Evolutionary conservation across 2,329 filamentous ascomycete genomes (phyloP), one percentile per base, ranked within the genome.

Genomic region (Ophiosphaerella korrae): DNA sequence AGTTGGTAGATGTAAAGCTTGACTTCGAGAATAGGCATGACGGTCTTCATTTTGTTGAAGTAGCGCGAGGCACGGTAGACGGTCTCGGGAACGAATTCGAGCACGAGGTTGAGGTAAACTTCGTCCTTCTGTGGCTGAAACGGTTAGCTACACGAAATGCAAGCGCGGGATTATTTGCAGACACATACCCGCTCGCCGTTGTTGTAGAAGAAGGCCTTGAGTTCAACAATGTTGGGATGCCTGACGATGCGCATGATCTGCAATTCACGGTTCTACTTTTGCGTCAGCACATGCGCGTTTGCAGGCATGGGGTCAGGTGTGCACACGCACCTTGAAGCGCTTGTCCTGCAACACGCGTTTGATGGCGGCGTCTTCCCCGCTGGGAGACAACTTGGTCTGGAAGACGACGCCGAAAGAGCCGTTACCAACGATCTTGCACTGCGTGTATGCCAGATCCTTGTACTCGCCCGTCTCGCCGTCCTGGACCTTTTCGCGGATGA

Each of bases 1-100:
- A 99, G 88, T 81, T 99, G 94, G 80, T 99, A 99, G 74, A 93
- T 99, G 82, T 97, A 99, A 57, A 99, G 88, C 82, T 99, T 99
- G 74, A 97, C 92, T 77, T 99, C 94, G 66, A 99, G 85, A 67
- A 93, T 96, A 13, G 94, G 94, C 94, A 99, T 99, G 45, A 93
- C 97, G 6, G 92, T 96, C 86, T 97, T 99, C 88, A 97, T 88
- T 82, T 99, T 99, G 84, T 95, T 97, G 84, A 99, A 99, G 80
- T 97, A 97, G 69, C 94, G 88, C 58, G 94, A 97, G 37, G 94
- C 94, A 70, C 94, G 88, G 77, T 99, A 99, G 44, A 99, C 94
- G 11, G 94, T 99, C 80, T 99, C 94, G 43, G 94, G 94, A 42
- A 99, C 94, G 69, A 92, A 99, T 75, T 99, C 94, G 75, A 97